Evolutionary conservation across 768 basidiomycete species (phyloP).

Genomic region (Tulasnella sp.): DNA sequence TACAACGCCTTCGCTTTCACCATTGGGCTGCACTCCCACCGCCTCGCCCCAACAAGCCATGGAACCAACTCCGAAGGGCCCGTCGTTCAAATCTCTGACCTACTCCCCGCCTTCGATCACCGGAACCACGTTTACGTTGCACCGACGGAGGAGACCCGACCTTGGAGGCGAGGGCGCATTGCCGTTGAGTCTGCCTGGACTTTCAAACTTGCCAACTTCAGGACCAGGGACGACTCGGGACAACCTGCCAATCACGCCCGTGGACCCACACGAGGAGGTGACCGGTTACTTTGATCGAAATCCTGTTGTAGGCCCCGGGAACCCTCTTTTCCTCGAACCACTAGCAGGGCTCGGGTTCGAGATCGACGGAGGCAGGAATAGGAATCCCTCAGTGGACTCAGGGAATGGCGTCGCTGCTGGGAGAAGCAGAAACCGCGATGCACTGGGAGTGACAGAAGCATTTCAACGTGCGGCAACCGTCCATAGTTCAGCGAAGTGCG

Average conservation of each 20-base stretch:
- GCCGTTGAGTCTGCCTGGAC: not conserved
- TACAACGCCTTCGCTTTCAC: constrained; percentile 22
- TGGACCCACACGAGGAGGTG: constrained; percentile 12
- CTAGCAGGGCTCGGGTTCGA: constrained; percentile 21
- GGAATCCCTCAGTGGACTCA: too few species aligned
- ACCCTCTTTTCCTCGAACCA: constrained; percentile 24
- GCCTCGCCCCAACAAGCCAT: not conserved
- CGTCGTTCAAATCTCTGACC: not conserved
- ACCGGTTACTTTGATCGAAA: constrained; percentile 11
- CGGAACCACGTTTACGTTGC: constrained; percentile 16
- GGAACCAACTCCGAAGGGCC: not conserved
- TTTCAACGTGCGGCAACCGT: not conserved
- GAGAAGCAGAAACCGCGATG: too few species aligned
- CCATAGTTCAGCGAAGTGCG: not conserved
- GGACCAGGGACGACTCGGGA: not conserved
- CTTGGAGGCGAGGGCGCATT: not conserved
- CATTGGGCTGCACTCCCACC: not conserved
- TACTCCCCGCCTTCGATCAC: not conserved
- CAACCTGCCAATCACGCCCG: not conserved
- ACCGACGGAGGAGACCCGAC: not conserved
- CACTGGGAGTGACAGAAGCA: not conserved
- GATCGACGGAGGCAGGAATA: not conserved
- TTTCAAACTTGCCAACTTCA: not conserved
- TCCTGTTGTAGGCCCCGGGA: constrained; percentile 18
- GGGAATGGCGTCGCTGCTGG: not conserved